phyloP scores from a whole-genome alignment of 176 grass and related monocot genomes.

The Secale cereale region DNA sequence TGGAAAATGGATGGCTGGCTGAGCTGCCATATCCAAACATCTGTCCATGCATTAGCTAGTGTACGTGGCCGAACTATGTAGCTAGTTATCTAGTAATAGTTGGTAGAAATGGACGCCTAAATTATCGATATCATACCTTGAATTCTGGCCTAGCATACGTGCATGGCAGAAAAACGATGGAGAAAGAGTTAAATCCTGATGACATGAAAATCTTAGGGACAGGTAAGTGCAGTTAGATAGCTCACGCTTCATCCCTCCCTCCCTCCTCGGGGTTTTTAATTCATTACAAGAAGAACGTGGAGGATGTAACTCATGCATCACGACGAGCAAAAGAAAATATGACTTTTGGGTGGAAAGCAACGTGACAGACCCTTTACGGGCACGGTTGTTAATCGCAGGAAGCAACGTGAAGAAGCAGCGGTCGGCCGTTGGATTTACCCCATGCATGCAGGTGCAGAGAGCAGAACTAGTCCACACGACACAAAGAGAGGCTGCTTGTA shows the following conservation, averaged over 20 bases:
- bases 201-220: not conserved
- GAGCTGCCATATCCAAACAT: not conserved
- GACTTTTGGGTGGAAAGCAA: not conserved
- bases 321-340: not conserved
- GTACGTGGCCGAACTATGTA: not conserved
- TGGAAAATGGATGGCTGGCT: not conserved
- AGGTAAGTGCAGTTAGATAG: not conserved
- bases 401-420: not conserved
- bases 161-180: not conserved
- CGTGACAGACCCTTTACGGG: not conserved
- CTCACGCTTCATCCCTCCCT: not conserved
- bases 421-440: not conserved
- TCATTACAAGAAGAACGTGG: not conserved
- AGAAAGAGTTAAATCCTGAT: not conserved
- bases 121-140: no score
- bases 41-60: not conserved
- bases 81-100: no score
- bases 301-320: not conserved
- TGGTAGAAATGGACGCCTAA: no score
- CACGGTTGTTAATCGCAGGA: not conserved
- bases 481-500: not conserved
- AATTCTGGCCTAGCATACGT: not conserved
- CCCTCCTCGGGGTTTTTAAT: not conserved
- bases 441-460: no score
- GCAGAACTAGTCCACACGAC: no score